Percentiles rank a stretch among this genome's conserved stretches.
Conservation (phyloP, 768 basidiomycete species). For the Psilocybe sp. region DNA sequence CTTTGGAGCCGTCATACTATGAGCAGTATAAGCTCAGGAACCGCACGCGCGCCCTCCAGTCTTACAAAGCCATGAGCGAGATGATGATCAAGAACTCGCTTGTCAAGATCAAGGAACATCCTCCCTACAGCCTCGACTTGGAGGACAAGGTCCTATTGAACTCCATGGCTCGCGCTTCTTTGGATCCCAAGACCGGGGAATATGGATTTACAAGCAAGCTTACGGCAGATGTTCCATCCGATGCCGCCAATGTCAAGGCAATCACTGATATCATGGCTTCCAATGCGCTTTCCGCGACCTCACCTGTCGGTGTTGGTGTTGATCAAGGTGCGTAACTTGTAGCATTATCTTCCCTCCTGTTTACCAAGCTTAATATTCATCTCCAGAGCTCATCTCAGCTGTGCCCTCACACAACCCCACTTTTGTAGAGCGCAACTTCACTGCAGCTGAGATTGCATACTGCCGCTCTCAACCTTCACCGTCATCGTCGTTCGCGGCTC, state of each 20-base stretch:
- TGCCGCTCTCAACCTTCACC: constrained; percentile 85
- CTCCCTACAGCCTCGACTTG: constrained; percentile 84
- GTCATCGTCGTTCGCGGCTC: constrained; percentile 88
- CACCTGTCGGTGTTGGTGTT: constrained; percentile 77
- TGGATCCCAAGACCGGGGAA: constrained; percentile 81
- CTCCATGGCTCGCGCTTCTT: constrained; percentile 82
- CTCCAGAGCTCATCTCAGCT: constrained; percentile 82
- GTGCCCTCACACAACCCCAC: constrained; percentile 87
- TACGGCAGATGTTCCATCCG: constrained; percentile 46
- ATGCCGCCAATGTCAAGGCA: constrained; percentile 66
- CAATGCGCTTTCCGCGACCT: constrained; percentile 30
- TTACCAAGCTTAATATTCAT: constrained; percentile 5
- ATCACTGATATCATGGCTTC: constrained; percentile 51
- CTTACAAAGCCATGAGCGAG: constrained; percentile 90
- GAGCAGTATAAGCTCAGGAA: constrained; percentile 73
- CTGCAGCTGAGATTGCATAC: constrained; percentile 81
- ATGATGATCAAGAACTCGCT: constrained; percentile 94
- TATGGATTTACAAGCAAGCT: constrained; percentile 76
- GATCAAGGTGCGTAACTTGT: constrained; percentile 64
- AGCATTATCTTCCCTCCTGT: background rate
- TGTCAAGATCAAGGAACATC: constrained; percentile 91
- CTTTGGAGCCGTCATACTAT: constrained; percentile 76
- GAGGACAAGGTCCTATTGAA: constrained; percentile 88
- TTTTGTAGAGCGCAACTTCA: constrained; percentile 92
- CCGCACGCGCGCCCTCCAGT: constrained; percentile 59